Percentiles rank a stretch among this genome's conserved stretches.
Evolutionary conservation across 2,329 filamentous ascomycete species (phyloP).

Genomic region (Penicillium sp.): DNA sequence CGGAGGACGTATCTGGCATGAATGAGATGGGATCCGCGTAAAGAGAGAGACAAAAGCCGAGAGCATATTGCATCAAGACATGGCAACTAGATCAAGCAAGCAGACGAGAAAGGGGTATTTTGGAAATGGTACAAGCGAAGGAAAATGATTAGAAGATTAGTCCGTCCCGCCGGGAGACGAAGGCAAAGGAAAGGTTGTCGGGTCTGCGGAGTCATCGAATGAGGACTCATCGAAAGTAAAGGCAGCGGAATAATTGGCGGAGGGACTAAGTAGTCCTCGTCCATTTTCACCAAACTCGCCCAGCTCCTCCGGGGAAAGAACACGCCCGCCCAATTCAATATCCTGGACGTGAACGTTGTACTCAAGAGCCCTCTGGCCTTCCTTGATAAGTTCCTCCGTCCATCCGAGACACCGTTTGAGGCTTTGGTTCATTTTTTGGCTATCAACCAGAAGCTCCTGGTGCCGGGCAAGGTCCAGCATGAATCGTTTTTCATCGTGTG

Average conservation of each 20-base stretch:
- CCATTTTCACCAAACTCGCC: conserved; percentile 34
- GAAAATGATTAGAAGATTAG: conserved; percentile 11
- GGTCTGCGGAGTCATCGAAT: conserved; percentile 9
- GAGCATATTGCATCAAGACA: conserved; percentile 6
- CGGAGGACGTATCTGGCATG: conserved; percentile 4
- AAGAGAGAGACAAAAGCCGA: background rate
- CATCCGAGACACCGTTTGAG: conserved; percentile 83
- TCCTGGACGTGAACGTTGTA: conserved; percentile 78
- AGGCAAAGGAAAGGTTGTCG: conserved; percentile 15
- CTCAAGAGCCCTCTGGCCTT: conserved; percentile 80
- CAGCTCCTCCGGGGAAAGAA: conserved; percentile 67
- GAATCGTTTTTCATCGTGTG: conserved; percentile 77
- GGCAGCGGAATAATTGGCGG: conserved; percentile 14
- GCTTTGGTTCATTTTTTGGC: conserved; percentile 92
- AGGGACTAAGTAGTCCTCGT: conserved; percentile 36
- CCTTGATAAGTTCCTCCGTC: conserved; percentile 85
- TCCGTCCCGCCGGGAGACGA: conserved; percentile 26
- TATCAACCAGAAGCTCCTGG: conserved; percentile 81
- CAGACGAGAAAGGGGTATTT: conserved; percentile 21
- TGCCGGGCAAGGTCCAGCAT: conserved; percentile 83
- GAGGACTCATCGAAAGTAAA: conserved; percentile 9
- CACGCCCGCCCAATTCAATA: conserved; percentile 74
- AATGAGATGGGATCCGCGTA: background rate
- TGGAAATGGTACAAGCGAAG: conserved; percentile 12
- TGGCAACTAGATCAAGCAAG: conserved; percentile 5